Evolutionary conservation across 2,329 filamentous ascomycete species (phyloP).

Genomic region (Chalaropsis ovoidea): DNA sequence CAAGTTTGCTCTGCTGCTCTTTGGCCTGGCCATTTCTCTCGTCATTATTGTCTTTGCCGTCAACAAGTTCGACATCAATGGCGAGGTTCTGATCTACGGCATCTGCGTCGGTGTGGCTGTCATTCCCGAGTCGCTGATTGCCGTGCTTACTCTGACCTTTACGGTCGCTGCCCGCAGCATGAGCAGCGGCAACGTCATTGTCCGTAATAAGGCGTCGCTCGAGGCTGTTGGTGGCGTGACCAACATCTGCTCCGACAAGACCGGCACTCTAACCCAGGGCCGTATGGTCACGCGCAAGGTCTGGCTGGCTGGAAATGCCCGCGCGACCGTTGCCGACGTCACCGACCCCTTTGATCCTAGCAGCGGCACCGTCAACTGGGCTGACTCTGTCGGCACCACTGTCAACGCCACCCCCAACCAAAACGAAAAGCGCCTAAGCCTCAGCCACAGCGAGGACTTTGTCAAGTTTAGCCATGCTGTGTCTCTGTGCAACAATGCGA

Average conservation of each 20-base stretch:
- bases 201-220: slow-evolving; percentile 54
- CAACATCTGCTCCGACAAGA: slow-evolving; percentile 62
- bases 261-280: slow-evolving; percentile 55
- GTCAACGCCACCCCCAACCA: slow-evolving; percentile 18
- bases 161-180: slow-evolving; percentile 56
- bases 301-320: slow-evolving; percentile 47
- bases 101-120: slow-evolving; percentile 54
- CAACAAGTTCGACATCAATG: slow-evolving; percentile 43
- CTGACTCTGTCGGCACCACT: slow-evolving; percentile 30
- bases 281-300: slow-evolving; percentile 57
- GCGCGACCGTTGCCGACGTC: slow-evolving; percentile 44
- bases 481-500: slow-evolving; percentile 52
- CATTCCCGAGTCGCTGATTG: slow-evolving; percentile 57
- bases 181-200: slow-evolving; percentile 54
- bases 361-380: slow-evolving; percentile 43
- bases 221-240: slow-evolving; percentile 61
- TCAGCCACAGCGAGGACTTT: slow-evolving; percentile 31
- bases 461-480: slow-evolving; percentile 44
- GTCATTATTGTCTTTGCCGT: slow-evolving; percentile 53
- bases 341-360: slow-evolving; percentile 53
- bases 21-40: slow-evolving; percentile 56
- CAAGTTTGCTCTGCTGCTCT: slow-evolving; percentile 73
- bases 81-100: slow-evolving; percentile 51
- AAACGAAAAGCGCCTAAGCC: slow-evolving; percentile 25
- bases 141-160: slow-evolving; percentile 62